Conservation (phyloP, 805 yeast genomes). For the Candida lessepsii region DNA sequence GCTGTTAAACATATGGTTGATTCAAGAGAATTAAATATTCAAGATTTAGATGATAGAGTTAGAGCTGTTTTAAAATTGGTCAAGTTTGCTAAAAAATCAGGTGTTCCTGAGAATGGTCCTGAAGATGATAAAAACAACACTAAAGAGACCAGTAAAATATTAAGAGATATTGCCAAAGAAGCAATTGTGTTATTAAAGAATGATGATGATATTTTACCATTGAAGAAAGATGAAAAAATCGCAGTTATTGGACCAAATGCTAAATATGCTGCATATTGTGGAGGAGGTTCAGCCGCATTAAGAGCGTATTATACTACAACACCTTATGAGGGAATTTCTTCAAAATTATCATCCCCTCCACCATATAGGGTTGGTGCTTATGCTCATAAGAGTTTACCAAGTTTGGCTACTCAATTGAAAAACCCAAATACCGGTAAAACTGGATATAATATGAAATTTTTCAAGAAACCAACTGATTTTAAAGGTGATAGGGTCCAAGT, state of each 20-base stretch:
- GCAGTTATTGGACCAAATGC: slow-evolving; percentile 37
- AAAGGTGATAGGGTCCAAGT: slow-evolving; percentile 17
- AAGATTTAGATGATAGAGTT: slow-evolving; percentile 48
- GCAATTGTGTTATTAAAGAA: slow-evolving; percentile 31
- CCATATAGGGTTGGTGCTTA: slow-evolving; percentile 32
- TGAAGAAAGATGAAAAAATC: slow-evolving; percentile 29
- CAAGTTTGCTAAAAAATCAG: slow-evolving; percentile 38
- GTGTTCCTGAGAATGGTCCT: slow-evolving; percentile 38
- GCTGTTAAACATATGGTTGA: slow-evolving; percentile 42
- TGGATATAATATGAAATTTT: slow-evolving; percentile 26
- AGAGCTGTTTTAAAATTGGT: slow-evolving; percentile 47
- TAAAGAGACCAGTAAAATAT: slow-evolving; percentile 41
- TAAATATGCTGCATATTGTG: slow-evolving; percentile 29
- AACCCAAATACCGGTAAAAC: slow-evolving; percentile 22
- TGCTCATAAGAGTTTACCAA: slow-evolving; percentile 29
- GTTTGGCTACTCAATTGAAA: slow-evolving; percentile 21
- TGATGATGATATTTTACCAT: slow-evolving; percentile 25
- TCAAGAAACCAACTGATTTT: slow-evolving; percentile 17
- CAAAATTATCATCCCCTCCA: slow-evolving; percentile 20
- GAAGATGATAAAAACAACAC: slow-evolving; percentile 40
- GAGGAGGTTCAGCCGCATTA: slow-evolving; percentile 35
- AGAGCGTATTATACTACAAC: slow-evolving; percentile 28
- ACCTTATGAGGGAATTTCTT: slow-evolving; percentile 23
- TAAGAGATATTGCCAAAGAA: slow-evolving; percentile 48
- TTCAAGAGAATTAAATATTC: slow-evolving; percentile 39